A percentile compares a stretch with the other conserved stretches of the same genome.
These are phyloP conservation scores for Cinnamomum micranthum DNA, from an alignment of 164 flowering plant genomes.

Conservation along the genomic window DNA sequence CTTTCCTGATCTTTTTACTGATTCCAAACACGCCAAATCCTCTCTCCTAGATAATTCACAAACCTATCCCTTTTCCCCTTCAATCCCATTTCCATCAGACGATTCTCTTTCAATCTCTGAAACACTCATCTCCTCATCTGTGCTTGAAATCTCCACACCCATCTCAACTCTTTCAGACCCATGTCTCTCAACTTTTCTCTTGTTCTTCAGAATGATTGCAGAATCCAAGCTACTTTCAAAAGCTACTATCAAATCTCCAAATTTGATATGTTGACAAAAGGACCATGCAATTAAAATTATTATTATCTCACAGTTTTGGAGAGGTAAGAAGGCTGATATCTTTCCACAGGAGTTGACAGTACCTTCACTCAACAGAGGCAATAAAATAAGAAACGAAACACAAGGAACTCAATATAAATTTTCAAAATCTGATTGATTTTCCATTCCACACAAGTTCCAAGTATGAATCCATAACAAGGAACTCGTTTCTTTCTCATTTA, in stretches of 20 bases:
- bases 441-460: not conserved
- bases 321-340: not conserved
- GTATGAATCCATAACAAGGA: no score
- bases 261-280: not conserved
- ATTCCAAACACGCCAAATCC: constrained; percentile 43
- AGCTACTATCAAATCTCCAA: no score
- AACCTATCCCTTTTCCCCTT: constrained; percentile 43
- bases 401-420: no score
- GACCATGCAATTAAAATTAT: not conserved
- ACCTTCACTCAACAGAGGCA: not conserved
- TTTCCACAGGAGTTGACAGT: not conserved
- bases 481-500: no score
- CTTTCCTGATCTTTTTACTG: not conserved
- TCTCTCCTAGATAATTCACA: constrained; percentile 59
- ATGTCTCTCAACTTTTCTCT: not conserved
- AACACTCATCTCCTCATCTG: not conserved
- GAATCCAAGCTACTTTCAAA: constrained; percentile 45
- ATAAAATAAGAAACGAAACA: not conserved
- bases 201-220: constrained; percentile 19
- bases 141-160: constrained; percentile 6
- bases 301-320: not conserved
- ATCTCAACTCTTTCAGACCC: not conserved
- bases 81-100: constrained; percentile 22
- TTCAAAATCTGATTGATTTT: not conserved
- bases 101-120: not conserved